Evolutionary conservation across 768 basidiomycete genomes (phyloP).

Genomic region (Cubamyces lactineus): DNA sequence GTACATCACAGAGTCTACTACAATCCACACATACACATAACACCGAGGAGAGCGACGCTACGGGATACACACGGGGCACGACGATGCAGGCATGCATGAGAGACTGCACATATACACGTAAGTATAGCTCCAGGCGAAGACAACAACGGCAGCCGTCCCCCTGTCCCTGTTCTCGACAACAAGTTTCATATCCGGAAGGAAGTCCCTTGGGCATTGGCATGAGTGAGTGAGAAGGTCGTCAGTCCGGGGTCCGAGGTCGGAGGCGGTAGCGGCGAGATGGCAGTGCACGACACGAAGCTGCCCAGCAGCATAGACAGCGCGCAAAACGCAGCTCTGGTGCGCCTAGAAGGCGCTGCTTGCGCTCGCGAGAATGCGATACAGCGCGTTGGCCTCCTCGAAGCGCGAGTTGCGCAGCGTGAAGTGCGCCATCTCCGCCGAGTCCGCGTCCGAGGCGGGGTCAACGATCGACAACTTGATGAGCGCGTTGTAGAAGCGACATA

Average conservation of each 20-base stretch:
- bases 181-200: too few species aligned
- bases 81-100: not conserved
- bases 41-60: conserved; percentile 16
- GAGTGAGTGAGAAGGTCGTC: not conserved
- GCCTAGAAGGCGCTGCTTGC: conserved; percentile 35
- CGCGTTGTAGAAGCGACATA: conserved; percentile 77
- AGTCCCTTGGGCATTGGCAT: too few species aligned
- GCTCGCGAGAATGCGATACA: conserved; percentile 67
- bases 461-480: conserved; percentile 69
- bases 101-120: not conserved
- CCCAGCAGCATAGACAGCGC: not conserved
- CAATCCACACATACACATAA: not conserved
- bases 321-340: not conserved
- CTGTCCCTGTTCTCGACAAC: too few species aligned
- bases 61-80: conserved; percentile 14
- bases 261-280: not conserved
- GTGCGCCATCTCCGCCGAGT: conserved; percentile 77
- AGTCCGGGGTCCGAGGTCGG: not conserved
- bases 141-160: too few species aligned
- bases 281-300: not conserved
- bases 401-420: conserved; percentile 73
- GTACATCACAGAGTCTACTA: conserved; percentile 10
- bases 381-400: conserved; percentile 74
- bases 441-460: conserved; percentile 61
- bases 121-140: not conserved